Evolutionary conservation across 768 basidiomycete species (phyloP).

Genomic region (Podaxis sp.): DNA sequence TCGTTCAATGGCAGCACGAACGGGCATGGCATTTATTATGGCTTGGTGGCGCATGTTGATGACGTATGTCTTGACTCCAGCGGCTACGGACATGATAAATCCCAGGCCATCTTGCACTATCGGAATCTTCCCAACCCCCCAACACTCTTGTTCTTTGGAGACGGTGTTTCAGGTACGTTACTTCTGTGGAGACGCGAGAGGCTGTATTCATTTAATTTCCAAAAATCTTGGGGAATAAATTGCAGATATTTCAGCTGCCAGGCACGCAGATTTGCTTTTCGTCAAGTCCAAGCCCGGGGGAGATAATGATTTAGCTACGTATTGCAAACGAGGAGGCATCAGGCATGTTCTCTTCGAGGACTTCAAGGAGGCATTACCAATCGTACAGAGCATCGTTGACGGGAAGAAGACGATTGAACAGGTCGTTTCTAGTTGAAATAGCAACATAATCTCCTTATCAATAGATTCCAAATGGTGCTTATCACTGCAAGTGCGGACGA

Average conservation of each 20-base stretch:
- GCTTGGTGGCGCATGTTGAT: not conserved
- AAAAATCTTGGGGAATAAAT: not conserved
- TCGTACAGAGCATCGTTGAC: conserved; percentile 69
- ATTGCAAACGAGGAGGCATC: conserved; percentile 79
- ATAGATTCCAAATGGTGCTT: not conserved
- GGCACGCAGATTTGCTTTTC: conserved; percentile 92
- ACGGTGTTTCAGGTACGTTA: conserved; percentile 86
- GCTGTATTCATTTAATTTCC: not conserved
- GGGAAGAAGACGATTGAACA: conserved; percentile 61
- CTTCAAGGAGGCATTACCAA: conserved; percentile 58
- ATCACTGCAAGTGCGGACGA: not conserved
- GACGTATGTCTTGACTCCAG: conserved; percentile 31
- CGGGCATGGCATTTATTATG: too few species aligned
- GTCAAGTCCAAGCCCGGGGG: conserved; percentile 78
- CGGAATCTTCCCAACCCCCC: conserved; percentile 67
- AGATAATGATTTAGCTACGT: conserved; percentile 84
- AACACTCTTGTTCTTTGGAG: conserved; percentile 93
- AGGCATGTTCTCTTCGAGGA: conserved; percentile 75
- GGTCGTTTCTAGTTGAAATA: conserved; percentile 26
- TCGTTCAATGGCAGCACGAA: not conserved
- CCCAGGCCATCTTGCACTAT: conserved; percentile 91
- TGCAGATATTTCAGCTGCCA: conserved; percentile 88
- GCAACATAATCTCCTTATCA: not conserved
- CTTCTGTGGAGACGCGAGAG: not conserved
- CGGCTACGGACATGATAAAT: conserved; percentile 95